Percentiles rank a stretch among this genome's conserved stretches.
Conservation (phyloP, 352 stramenopile species). For the Pythium graminicola region DNA sequence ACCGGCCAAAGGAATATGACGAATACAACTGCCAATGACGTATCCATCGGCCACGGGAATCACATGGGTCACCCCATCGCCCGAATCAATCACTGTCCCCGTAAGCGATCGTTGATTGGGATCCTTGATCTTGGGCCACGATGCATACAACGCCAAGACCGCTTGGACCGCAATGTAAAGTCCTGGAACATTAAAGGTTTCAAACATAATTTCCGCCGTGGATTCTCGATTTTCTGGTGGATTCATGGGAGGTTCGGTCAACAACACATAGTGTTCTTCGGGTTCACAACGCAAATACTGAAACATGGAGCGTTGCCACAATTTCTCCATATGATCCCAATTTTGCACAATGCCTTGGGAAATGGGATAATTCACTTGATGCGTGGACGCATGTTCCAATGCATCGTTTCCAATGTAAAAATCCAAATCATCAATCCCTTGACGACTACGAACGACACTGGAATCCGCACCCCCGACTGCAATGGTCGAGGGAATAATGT, state of each 20-base stretch:
- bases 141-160: conserved; percentile 91
- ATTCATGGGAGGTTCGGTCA: conserved; percentile 91
- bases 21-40: conserved; percentile 94
- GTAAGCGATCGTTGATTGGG: conserved; percentile 86
- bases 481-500: conserved; percentile 95
- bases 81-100: conserved; percentile 92
- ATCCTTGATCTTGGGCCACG: conserved; percentile 89
- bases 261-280: conserved; percentile 90
- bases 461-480: conserved; percentile 63
- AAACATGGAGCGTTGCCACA: conserved; percentile 92
- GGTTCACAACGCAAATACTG: conserved; percentile 92
- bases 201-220: conserved; percentile 96
- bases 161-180: conserved; percentile 95
- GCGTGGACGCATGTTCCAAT: conserved; percentile 81
- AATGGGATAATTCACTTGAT: conserved; percentile 90
- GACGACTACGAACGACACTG: conserved; percentile 69
- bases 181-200: conserved; percentile 94
- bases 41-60: conserved; percentile 94
- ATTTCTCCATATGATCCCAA: conserved; percentile 95
- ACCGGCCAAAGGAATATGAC: conserved; percentile 91
- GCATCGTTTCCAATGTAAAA: conserved; percentile 95
- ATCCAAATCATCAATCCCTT: conserved; percentile 93
- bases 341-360: conserved; percentile 89
- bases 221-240: conserved; percentile 94
- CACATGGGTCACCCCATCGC: conserved; percentile 92